These are phyloP conservation scores for Lotus japonicus DNA, from an alignment of 306 rosid species.

Conservation along the genomic window DNA sequence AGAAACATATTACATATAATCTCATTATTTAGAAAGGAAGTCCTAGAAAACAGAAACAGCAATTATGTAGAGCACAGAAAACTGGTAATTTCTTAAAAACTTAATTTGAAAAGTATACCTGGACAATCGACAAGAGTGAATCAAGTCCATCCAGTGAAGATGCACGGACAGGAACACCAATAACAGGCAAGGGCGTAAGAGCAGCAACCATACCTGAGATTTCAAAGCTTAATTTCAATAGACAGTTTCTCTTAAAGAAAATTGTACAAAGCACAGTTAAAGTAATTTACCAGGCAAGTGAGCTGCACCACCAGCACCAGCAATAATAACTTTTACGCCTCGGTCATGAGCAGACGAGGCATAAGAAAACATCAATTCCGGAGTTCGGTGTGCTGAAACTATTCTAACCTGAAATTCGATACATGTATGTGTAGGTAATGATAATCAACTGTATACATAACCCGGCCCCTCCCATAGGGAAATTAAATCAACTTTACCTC, in stretches of 20 bases:
- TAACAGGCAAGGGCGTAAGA: constrained; percentile 65
- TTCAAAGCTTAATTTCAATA: neutral
- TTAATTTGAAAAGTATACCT: constrained; percentile 40
- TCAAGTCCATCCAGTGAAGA: constrained; percentile 75
- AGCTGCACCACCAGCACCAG: constrained; percentile 95
- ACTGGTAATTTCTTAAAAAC: neutral
- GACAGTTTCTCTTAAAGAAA: neutral
- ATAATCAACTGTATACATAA: neutral
- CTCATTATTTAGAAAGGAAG: neutral
- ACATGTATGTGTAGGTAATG: neutral
- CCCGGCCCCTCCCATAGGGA: neutral
- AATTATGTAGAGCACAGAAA: neutral
- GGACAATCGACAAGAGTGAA: constrained; percentile 82
- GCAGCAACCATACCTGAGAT: constrained; percentile 91
- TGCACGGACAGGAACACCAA: constrained; percentile 91
- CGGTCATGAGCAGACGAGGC: constrained; percentile 58
- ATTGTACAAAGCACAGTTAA: neutral
- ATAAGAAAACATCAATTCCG: constrained; percentile 67
- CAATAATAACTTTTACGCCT: constrained; percentile 84
- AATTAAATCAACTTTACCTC: constrained; percentile 42
- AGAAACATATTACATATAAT: neutral
- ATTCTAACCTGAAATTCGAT: constrained; percentile 57
- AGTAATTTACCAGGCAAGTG: constrained; percentile 71
- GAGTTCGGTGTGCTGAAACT: constrained; percentile 92
- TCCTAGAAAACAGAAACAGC: neutral